Base-by-base conservation (phyloP, 441 rosid species). In the Theobroma grandiflorum region DNA sequence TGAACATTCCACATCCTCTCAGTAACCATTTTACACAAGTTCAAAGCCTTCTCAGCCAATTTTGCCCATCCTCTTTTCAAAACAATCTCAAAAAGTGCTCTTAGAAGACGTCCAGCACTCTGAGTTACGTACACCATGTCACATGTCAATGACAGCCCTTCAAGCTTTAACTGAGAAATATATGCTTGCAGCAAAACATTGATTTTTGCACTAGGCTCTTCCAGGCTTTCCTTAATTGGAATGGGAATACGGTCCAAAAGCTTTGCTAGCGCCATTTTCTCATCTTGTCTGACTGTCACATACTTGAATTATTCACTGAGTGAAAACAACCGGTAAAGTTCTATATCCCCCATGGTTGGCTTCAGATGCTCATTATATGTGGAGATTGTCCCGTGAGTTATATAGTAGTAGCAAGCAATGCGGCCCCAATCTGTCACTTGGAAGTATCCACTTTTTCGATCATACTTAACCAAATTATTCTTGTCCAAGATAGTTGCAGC, bases 1-100 rank as follows among this genome's bases (percentile, higher is more conserved):
- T 97, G 99, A 81, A 91, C 97, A 86, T 91, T 92, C 99, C 99
- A 95, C 97, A 95, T 97, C 84, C 98, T 89, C 93, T 88, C 95
- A 78, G 86, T 90, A 73, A 97, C 89, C 98, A 95, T 95, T 82
- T 97, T 95, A 82, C 98, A 91, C 86, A 97, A 84, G 81, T 91
- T 95, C 82, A 97, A 78, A 78, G 98, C 98, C 83, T 93, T 97
- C 89, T 97, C 98, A 57, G 98, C 87, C 77, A 97, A 74, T 82
- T 91, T 98, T 18, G 97, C 96, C 98, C 99, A 97, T 50, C 99
- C 98, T 57, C 95, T 86, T 89, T 94, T 97, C 87, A 97, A 82
- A 77, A 92, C 92, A 79, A 97, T 95, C 89, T 95, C 98, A 82
- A 92, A 97, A 57, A 92, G 97, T 62, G 99, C 94, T 86, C 98